Evolutionary conservation across 2,329 filamentous ascomycete species (phyloP).

Genomic region (Scedosporium apiospermum): DNA sequence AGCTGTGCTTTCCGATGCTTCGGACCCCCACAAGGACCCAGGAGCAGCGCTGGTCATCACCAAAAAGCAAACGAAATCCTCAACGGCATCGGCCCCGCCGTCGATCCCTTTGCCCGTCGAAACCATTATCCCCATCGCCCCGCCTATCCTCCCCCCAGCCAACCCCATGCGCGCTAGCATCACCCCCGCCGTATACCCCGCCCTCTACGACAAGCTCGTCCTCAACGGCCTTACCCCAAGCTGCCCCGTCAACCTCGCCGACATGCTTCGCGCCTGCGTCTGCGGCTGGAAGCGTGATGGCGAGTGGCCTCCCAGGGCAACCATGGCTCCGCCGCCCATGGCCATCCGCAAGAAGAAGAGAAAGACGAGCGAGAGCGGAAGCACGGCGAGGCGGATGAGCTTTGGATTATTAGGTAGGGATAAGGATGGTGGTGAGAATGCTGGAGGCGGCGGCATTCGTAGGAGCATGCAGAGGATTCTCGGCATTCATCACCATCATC

Average conservation of each 20-base stretch:
- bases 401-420: slow-evolving; percentile 36
- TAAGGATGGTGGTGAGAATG: slow-evolving; percentile 13
- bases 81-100: neutral
- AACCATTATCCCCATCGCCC: slow-evolving; percentile 61
- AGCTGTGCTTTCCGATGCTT: slow-evolving; percentile 30
- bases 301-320: slow-evolving; percentile 72
- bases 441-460: slow-evolving; percentile 22
- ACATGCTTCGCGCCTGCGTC: slow-evolving; percentile 73
- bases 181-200: slow-evolving; percentile 61
- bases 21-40: slow-evolving; percentile 29
- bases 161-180: slow-evolving; percentile 75
- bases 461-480: slow-evolving; percentile 33
- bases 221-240: slow-evolving; percentile 70
- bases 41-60: slow-evolving; percentile 7
- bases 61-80: slow-evolving; percentile 5
- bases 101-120: slow-evolving; percentile 27
- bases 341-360: slow-evolving; percentile 31
- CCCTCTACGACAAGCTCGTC: slow-evolving; percentile 85
- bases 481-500: slow-evolving; percentile 4
- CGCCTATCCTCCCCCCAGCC: slow-evolving; percentile 60
- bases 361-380: slow-evolving; percentile 17
- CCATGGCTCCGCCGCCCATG: slow-evolving; percentile 33
- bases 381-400: slow-evolving; percentile 32
- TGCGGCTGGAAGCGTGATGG: slow-evolving; percentile 88
- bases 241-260: slow-evolving; percentile 77